phyloP scores from a whole-genome alignment of 306 rosid species.

The Cotoneaster glaucophyllus region DNA sequence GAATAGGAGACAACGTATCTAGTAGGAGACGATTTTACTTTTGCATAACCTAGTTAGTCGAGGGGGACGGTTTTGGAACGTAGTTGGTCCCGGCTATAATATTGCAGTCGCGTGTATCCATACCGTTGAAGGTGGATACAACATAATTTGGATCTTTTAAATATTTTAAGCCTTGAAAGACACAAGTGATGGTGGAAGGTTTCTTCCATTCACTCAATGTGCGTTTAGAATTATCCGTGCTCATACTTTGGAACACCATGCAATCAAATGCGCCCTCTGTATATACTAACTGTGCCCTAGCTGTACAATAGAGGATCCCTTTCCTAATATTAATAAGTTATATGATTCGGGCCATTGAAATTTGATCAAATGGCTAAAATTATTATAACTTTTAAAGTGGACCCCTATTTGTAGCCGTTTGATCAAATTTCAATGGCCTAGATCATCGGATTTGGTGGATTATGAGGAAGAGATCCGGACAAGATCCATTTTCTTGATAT shows the following conservation, averaged over 20 bases:
- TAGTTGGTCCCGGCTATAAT: constrained; percentile 2
- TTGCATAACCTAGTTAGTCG: background rate
- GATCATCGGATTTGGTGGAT: too few species aligned
- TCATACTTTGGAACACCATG: background rate
- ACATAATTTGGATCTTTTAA: constrained; percentile 14
- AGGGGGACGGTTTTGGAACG: background rate
- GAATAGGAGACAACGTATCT: too few species aligned
- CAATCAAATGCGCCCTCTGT: too few species aligned
- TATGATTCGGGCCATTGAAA: too few species aligned
- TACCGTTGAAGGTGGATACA: constrained; percentile 41
- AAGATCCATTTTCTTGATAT: too few species aligned
- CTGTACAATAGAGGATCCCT: background rate
- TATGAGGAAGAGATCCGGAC: too few species aligned
- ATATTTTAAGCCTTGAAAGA: background rate
- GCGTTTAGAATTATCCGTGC: background rate
- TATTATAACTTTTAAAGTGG: too few species aligned
- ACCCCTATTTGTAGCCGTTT: too few species aligned
- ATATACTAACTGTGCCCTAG: background rate
- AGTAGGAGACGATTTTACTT: too few species aligned
- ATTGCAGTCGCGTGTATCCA: background rate
- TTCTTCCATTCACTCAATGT: constrained; percentile 8
- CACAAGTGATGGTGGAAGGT: constrained; percentile 12
- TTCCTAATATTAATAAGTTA: too few species aligned
- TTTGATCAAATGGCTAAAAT: too few species aligned
- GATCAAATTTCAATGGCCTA: too few species aligned